These are phyloP conservation scores for Celoporthe dispersa DNA, from an alignment of 2,329 filamentous ascomycete genomes.

Conservation along the genomic window DNA sequence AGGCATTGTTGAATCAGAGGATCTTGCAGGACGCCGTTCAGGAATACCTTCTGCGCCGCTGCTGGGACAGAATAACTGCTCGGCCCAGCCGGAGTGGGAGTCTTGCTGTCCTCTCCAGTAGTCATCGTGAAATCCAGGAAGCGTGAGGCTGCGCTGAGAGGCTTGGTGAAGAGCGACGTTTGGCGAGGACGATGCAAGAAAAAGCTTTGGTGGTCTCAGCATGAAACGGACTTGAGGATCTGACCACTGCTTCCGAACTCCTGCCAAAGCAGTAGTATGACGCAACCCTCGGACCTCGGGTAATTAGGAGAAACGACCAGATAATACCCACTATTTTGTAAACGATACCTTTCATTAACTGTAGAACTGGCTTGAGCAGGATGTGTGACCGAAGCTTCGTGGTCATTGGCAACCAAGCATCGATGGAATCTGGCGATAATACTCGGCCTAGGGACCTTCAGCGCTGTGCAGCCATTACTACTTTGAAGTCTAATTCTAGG, in stretches of 20 bases:
- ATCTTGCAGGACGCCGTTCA: constrained; percentile 11
- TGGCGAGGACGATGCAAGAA: not conserved
- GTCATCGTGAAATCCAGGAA: not conserved
- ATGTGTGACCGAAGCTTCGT: not conserved
- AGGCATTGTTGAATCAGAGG: constrained; percentile 1
- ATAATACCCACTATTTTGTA: not conserved
- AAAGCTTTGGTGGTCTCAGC: not conserved
- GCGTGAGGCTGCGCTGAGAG: not conserved
- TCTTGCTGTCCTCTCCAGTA: no score
- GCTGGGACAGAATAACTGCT: constrained; percentile 14
- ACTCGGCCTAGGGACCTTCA: not conserved
- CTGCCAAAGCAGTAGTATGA: no score
- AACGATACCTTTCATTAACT: not conserved
- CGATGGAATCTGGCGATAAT: not conserved
- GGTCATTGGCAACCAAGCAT: not conserved
- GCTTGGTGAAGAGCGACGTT: not conserved
- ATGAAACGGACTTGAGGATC: not conserved
- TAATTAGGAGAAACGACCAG: not conserved
- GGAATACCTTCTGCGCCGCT: constrained; percentile 5
- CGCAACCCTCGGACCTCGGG: not conserved
- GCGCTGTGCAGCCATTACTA: not conserved
- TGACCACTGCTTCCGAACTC: not conserved
- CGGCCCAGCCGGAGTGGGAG: not conserved
- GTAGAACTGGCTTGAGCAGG: not conserved
- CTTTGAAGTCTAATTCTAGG: not conserved